Percentiles rank a stretch among this genome's conserved stretches.
Conservation (phyloP, 2,329 filamentous ascomycete genomes). For the Blastomyces percursus region DNA sequence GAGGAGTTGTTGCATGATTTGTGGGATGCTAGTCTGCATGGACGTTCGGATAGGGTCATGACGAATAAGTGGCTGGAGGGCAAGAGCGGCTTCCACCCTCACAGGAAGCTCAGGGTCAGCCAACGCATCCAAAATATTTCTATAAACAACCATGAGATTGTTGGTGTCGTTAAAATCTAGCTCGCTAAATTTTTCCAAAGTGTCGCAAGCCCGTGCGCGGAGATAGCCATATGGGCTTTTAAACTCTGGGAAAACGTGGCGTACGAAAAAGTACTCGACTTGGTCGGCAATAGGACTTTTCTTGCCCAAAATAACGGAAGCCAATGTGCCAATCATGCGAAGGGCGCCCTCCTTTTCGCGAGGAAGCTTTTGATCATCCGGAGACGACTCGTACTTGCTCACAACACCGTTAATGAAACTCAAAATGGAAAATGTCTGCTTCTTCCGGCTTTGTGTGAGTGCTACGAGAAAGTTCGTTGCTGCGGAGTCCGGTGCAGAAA, state of each 20-base stretch:
- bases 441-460: constrained; percentile 84
- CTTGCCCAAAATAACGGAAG: constrained; percentile 89
- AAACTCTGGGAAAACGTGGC: constrained; percentile 98
- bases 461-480: constrained; percentile 95
- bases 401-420: constrained; percentile 93
- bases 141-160: constrained; percentile 92
- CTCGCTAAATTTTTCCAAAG: constrained; percentile 94
- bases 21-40: constrained; percentile 96
- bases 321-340: constrained; percentile 91
- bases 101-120: constrained; percentile 88
- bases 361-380: constrained; percentile 84
- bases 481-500: constrained; percentile 86
- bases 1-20: constrained; percentile 97
- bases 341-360: constrained; percentile 93
- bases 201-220: constrained; percentile 89
- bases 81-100: constrained; percentile 83
- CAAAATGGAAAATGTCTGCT: constrained; percentile 90
- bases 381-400: constrained; percentile 75
- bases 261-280: constrained; percentile 96
- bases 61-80: constrained; percentile 86
- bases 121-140: constrained; percentile 95
- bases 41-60: constrained; percentile 88
- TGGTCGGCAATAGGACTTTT: constrained; percentile 97
- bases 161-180: constrained; percentile 94
- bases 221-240: constrained; percentile 84